Evolutionary conservation across 495 filamentous ascomycete genomes (phyloP).

Genomic region (Parathielavia appendiculata): DNA sequence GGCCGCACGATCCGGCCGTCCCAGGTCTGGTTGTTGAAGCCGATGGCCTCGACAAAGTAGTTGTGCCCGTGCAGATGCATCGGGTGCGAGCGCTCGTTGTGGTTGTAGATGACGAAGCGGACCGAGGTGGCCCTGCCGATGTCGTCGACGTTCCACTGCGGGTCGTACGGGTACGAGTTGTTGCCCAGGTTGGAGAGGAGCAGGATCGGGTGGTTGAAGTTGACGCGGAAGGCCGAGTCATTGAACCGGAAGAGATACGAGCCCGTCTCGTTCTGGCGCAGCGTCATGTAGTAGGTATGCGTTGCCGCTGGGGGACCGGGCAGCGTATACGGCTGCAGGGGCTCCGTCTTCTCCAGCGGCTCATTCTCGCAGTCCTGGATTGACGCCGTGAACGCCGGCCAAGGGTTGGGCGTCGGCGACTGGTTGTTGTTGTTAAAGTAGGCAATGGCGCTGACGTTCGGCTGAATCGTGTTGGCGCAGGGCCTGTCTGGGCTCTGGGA

Average conservation of each 20-base stretch:
- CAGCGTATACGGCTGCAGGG: not conserved
- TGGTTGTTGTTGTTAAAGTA: not conserved
- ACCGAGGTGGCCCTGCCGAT: not conserved
- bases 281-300: not conserved
- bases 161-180: not conserved
- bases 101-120: not conserved
- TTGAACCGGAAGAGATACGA: not conserved
- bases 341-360: not conserved
- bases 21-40: not conserved
- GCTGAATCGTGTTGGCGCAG: not conserved
- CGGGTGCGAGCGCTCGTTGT: not conserved
- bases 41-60: not conserved
- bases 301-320: not conserved
- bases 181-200: constrained; percentile 1
- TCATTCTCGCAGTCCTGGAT: not conserved
- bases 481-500: not conserved
- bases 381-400: not conserved
- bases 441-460: constrained; percentile 1
- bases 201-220: not conserved
- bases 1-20: not conserved
- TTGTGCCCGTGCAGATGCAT: constrained; percentile 1
- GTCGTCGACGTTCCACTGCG: not conserved
- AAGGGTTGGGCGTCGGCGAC: not conserved
- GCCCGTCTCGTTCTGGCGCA: not conserved
- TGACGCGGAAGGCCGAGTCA: not conserved